Base-by-base conservation (phyloP, 805 yeast genomes). In the Myxozyma sirexii region DNA sequence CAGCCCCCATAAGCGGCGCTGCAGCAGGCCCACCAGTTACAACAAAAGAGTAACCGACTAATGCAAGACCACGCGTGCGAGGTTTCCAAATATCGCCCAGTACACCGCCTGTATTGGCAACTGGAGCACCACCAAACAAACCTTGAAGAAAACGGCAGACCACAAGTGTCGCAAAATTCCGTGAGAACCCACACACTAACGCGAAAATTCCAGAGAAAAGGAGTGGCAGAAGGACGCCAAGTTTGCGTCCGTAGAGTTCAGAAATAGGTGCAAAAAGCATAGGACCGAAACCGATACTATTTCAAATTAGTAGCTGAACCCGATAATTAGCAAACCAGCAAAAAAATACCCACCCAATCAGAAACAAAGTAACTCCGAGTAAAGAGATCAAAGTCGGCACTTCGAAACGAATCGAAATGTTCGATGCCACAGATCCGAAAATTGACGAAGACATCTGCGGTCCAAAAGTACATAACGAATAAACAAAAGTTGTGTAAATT, bases 211-310 rank as follows among this genome's bases (percentile, higher is more conserved):
- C 68, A 55, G 78, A 68, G 2, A 76, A 42, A 37, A 76, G 68
- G 35, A 77, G 73, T 4, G 85, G 83, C 2, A 74, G 51, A 27
- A 81, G 62, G 27, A 81, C 77, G 29, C 82, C 80, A 2, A 69
- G 59, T 63, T 74, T 79, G 51, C 84, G 72, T 1, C 79, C 78
- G 57, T 69, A 74, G 2, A 75, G 72, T 43, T 71, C 74, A 3
- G 68, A 80, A 12, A 82, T 62, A 1, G 87, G 87, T 0, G 87
- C 88, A 80, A 84, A 84, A 12, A 85, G 62, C 72, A 84, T 74
- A 4, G 89, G 88, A 0, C 91, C 91, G 12, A 82, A 74, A 17
- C 66, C 66, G 33, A 62, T 46, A 13, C 65, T 60, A 24, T 2
- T 8, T n/a, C 27, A 46, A n/a, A 8, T 27, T 24, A 45, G 29